phyloP scores from a whole-genome alignment of 805 yeast species.

The Teunomyces kruisii region DNA sequence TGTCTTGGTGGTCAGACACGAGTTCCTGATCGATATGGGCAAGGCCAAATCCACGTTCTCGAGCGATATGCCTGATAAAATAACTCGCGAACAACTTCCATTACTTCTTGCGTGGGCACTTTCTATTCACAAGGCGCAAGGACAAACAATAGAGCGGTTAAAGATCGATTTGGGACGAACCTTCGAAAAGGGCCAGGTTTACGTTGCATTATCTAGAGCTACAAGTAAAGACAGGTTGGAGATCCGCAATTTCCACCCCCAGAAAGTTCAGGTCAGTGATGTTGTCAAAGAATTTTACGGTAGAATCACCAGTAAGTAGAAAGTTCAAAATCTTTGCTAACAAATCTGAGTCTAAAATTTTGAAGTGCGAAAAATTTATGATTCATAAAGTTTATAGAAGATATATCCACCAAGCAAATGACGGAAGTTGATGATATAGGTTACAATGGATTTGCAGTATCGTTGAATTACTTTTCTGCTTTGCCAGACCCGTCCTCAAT shows the following conservation, averaged over 20 bases:
- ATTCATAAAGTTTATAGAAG: not conserved
- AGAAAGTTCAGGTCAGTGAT: slow-evolving; percentile 44
- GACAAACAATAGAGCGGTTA: slow-evolving; percentile 73
- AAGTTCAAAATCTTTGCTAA: not conserved
- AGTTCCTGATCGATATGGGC: slow-evolving; percentile 34
- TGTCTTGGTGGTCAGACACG: slow-evolving; percentile 35
- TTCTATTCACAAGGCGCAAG: slow-evolving; percentile 83
- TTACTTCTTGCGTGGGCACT: slow-evolving; percentile 77
- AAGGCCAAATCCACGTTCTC: slow-evolving; percentile 6
- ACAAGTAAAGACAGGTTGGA: slow-evolving; percentile 64
- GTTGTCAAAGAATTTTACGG: slow-evolving; percentile 35
- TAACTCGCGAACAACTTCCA: slow-evolving; percentile 61
- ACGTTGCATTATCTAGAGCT: slow-evolving; percentile 81
- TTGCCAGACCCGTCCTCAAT: slow-evolving; percentile 55
- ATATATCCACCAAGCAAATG: not conserved
- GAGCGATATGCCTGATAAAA: slow-evolving; percentile 14
- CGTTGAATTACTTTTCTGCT: slow-evolving; percentile 75
- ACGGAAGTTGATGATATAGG: slow-evolving; percentile 20
- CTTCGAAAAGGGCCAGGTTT: slow-evolving; percentile 82
- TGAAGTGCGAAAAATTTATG: not conserved
- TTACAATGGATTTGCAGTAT: slow-evolving; percentile 40
- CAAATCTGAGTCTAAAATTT: not conserved
- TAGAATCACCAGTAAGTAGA: not conserved
- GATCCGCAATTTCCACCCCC: slow-evolving; percentile 61
- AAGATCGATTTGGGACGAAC: slow-evolving; percentile 64